phyloP scores from a whole-genome alignment of 177 flowering plant genomes.

The Tripterygium wilfordii region DNA sequence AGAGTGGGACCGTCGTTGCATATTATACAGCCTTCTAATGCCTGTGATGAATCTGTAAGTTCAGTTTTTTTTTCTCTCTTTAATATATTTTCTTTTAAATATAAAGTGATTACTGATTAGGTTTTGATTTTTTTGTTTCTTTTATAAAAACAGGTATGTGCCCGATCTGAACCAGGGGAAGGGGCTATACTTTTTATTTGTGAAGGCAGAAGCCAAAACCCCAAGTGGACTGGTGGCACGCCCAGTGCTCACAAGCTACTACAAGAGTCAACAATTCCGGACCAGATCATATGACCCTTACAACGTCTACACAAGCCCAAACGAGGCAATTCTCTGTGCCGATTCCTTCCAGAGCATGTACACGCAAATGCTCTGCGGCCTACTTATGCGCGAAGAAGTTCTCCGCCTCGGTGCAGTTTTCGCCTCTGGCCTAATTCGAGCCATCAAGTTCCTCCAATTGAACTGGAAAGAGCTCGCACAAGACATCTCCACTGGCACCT shows the following conservation, averaged over 20 bases:
- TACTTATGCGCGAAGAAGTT: constrained; percentile 44
- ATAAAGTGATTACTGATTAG: too few relatives aligned
- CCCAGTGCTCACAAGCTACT: constrained; percentile 88
- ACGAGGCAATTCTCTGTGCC: constrained; percentile 62
- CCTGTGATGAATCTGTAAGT: constrained; percentile 87
- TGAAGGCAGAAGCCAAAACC: constrained; percentile 64
- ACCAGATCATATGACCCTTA: constrained; percentile 58
- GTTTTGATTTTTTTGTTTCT: not conserved
- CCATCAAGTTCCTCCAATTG: constrained; percentile 65
- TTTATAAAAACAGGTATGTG: constrained; percentile 41
- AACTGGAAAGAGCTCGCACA: constrained; percentile 49
- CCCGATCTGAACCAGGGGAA: constrained; percentile 75
- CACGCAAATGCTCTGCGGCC: constrained; percentile 76
- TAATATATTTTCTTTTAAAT: not conserved
- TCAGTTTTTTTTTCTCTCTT: not conserved
- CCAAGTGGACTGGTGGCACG: constrained; percentile 79
- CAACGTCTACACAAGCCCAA: constrained; percentile 67
- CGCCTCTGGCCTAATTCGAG: constrained; percentile 80
- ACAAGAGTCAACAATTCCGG: constrained; percentile 75
- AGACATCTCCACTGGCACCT: constrained; percentile 53
- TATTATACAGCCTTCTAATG: constrained; percentile 74
- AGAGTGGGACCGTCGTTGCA: constrained; percentile 66
- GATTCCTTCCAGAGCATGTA: constrained; percentile 87
- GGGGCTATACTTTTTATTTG: constrained; percentile 64
- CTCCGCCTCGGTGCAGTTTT: constrained; percentile 83